Evolutionary conservation across 345 rosid genomes (phyloP).

Genomic region (Turnera subulata): DNA sequence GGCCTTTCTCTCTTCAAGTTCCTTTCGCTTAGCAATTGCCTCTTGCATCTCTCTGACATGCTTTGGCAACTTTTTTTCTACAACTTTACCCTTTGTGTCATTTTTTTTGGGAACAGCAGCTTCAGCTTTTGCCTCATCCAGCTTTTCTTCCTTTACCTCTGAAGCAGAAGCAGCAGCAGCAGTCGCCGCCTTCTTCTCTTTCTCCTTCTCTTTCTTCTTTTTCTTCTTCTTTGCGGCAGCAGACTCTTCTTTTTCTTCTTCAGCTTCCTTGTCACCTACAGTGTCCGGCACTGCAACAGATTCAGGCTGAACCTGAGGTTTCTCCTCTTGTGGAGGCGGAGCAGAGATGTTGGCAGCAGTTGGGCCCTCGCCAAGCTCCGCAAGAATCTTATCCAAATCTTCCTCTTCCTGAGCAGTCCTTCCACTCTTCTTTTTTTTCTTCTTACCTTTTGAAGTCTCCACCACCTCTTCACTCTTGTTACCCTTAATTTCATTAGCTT

Average conservation of each 20-base stretch:
- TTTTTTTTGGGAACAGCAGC: slow-evolving; percentile 48
- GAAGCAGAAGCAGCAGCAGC: slow-evolving; percentile 32
- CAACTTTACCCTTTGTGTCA: slow-evolving; percentile 73
- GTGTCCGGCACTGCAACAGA: slow-evolving; percentile 32
- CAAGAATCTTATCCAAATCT: slow-evolving; percentile 90
- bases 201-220: slow-evolving; percentile 81
- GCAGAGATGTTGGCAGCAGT: slow-evolving; percentile 35
- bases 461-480: slow-evolving; percentile 43
- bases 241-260: slow-evolving; percentile 61
- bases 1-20: slow-evolving; percentile 70
- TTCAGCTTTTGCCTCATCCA: slow-evolving; percentile 46
- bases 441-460: slow-evolving; percentile 72
- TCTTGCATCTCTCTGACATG: slow-evolving; percentile 98
- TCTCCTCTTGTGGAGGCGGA: slow-evolving; percentile 42
- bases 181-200: slow-evolving; percentile 65
- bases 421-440: slow-evolving; percentile 79
- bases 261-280: slow-evolving; percentile 62
- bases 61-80: slow-evolving; percentile 85
- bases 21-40: slow-evolving; percentile 74
- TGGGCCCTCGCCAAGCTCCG: slow-evolving; percentile 70
- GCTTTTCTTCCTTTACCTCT: slow-evolving; percentile 47
- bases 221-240: slow-evolving; percentile 90
- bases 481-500: slow-evolving; percentile 26
- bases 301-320: slow-evolving; percentile 47
- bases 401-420: slow-evolving; percentile 93